Conservation (phyloP, 169 alveolate genomes). For the Cryptosporidium baileyi region DNA sequence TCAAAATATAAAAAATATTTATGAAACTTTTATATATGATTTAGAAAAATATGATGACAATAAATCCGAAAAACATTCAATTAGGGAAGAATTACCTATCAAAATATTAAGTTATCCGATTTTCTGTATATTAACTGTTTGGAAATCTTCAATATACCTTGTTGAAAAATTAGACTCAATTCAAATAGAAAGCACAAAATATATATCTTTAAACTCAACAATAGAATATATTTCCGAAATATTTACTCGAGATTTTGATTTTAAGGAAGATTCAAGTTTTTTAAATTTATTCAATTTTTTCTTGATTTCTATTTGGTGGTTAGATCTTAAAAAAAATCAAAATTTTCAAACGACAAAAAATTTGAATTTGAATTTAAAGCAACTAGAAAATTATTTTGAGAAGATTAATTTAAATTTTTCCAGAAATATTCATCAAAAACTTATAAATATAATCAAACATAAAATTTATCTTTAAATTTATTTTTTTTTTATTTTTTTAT, state of each 20-base stretch:
- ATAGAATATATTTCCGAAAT: not conserved
- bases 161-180: not conserved
- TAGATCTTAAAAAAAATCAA: not conserved
- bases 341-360: no score
- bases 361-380: no score
- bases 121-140: not conserved
- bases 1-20: not conserved
- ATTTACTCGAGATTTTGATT: not conserved
- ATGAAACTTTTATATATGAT: not conserved
- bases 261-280: not conserved
- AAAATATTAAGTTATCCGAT: not conserved
- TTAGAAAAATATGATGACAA: not conserved
- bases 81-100: not conserved
- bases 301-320: slow-evolving; percentile 5
- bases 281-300: not conserved
- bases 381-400: no score
- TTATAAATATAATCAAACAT: no score
- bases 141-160: not conserved
- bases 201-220: not conserved
- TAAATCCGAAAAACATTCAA: not conserved
- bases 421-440: no score
- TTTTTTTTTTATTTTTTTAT: no score
- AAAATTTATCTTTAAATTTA: no score
- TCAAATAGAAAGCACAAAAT: not conserved
- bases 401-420: no score